Conservation (phyloP, 495 filamentous ascomycete genomes). For the Penicillium tannophilum region DNA sequence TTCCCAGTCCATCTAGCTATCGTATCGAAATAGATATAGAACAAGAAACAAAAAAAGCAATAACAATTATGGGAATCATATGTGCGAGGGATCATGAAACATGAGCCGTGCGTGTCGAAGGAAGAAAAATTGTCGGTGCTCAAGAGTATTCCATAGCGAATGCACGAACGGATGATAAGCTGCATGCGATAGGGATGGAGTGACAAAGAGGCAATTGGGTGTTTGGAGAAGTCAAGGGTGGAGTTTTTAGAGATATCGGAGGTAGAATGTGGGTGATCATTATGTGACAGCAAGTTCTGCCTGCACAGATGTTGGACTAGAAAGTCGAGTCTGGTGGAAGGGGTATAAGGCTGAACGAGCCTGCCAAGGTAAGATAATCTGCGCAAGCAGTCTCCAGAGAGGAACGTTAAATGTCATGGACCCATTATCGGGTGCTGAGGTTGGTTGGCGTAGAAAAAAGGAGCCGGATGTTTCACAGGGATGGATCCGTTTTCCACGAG, state of each 20-base stretch:
- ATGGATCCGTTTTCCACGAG: slow-evolving; percentile 43
- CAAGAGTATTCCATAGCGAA: too few relatives aligned
- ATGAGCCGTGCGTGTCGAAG: slow-evolving; percentile 11
- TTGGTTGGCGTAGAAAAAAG: not conserved
- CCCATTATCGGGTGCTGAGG: not conserved
- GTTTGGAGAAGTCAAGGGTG: not conserved
- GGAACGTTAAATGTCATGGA: not conserved
- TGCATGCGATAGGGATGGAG: not conserved
- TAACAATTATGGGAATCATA: slow-evolving; percentile 21
- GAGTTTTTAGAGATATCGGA: not conserved
- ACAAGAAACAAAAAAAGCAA: slow-evolving; percentile 13
- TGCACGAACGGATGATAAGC: too few relatives aligned
- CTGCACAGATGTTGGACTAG: not conserved
- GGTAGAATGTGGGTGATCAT: not conserved
- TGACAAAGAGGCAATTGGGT: not conserved
- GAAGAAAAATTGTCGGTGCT: not conserved
- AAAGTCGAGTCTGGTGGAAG: not conserved
- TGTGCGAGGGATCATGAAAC: slow-evolving; percentile 21
- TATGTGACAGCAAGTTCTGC: not conserved
- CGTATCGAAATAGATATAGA: slow-evolving; percentile 8
- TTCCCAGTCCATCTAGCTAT: slow-evolving; percentile 7
- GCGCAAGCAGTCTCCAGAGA: not conserved
- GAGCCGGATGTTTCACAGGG: slow-evolving; percentile 23
- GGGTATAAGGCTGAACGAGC: not conserved
- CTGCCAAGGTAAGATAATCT: not conserved